Conservation (phyloP, 1,139 yeast species). For the Eremothecium coryli region DNA sequence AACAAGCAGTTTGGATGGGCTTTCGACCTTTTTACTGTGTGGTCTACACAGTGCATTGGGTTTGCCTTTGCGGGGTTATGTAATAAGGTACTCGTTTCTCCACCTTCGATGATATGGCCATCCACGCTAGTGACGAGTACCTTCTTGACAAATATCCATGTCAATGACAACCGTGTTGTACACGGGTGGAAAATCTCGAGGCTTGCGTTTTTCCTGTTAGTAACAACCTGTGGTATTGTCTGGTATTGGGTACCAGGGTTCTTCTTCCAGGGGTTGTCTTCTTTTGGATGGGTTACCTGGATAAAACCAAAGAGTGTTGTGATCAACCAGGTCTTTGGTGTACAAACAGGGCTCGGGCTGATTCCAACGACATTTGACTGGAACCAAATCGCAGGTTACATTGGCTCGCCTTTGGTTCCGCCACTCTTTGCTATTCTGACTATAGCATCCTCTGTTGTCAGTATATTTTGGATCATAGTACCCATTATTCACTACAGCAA, state of each 20-base stretch:
- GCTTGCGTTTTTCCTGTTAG: constrained; percentile 38
- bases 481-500: constrained; percentile 44
- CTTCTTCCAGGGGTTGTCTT: constrained; percentile 40
- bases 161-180: constrained; percentile 39
- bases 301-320: constrained; percentile 44
- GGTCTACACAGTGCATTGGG: constrained; percentile 55
- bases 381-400: constrained; percentile 47
- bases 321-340: constrained; percentile 55
- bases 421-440: constrained; percentile 53
- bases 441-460: constrained; percentile 38
- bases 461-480: constrained; percentile 39
- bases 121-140: constrained; percentile 44
- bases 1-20: constrained; percentile 43
- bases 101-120: constrained; percentile 64
- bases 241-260: constrained; percentile 51
- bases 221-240: constrained; percentile 33
- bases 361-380: constrained; percentile 55
- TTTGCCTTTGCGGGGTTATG: constrained; percentile 56
- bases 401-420: constrained; percentile 59
- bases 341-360: constrained; percentile 52
- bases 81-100: constrained; percentile 48
- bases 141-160: constrained; percentile 48
- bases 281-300: constrained; percentile 50
- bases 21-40: constrained; percentile 41
- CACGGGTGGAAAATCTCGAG: constrained; percentile 48